A percentile compares a stretch with the other conserved stretches of the same genome.
phyloP scores from a whole-genome alignment of 1,139 yeast species.

The Suhomyces chickasaworum region DNA sequence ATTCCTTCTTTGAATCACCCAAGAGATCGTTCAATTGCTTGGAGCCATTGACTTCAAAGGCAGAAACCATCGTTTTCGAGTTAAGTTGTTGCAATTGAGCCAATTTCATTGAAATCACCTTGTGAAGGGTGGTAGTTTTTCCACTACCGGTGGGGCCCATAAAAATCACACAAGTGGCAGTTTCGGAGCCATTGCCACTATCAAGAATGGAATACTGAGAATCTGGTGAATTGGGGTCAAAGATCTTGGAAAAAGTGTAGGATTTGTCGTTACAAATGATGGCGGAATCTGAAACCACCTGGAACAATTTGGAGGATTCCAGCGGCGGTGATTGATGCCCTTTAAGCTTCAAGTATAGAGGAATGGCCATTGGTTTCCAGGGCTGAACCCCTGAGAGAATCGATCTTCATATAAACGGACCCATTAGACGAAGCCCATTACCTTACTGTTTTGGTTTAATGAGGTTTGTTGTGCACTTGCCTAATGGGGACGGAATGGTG shows the following conservation, averaged over 20 bases:
- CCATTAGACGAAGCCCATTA: constrained; percentile 12
- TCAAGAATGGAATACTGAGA: constrained; percentile 18
- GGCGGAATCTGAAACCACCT: constrained; percentile 17
- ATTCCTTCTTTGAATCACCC: constrained; percentile 18
- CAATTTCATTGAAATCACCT: constrained; percentile 17
- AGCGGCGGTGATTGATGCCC: constrained; percentile 13
- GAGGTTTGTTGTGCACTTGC: constrained; percentile 9
- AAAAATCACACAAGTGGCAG: constrained; percentile 24
- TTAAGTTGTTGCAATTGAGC: constrained; percentile 1
- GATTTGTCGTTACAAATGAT: constrained; percentile 24
- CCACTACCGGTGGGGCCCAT: constrained; percentile 42
- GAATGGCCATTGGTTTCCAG: constrained; percentile 19
- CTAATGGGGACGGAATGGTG: constrained; percentile 2
- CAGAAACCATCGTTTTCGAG: constrained; percentile 20
- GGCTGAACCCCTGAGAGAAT: constrained; percentile 3
- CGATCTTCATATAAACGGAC: constrained; percentile 3
- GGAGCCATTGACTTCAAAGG: constrained; percentile 35
- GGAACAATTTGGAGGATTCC: constrained; percentile 14
- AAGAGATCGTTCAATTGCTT: constrained; percentile 31
- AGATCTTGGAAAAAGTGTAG: constrained; percentile 28
- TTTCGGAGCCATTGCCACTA: constrained; percentile 6
- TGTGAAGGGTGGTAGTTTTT: constrained; percentile 32
- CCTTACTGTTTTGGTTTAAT: constrained; percentile 12
- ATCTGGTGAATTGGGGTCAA: constrained; percentile 12
- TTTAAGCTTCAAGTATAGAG: constrained; percentile 30